Evolutionary conservation across 805 yeast species (phyloP).

Genomic region (Starmerella apicola): DNA sequence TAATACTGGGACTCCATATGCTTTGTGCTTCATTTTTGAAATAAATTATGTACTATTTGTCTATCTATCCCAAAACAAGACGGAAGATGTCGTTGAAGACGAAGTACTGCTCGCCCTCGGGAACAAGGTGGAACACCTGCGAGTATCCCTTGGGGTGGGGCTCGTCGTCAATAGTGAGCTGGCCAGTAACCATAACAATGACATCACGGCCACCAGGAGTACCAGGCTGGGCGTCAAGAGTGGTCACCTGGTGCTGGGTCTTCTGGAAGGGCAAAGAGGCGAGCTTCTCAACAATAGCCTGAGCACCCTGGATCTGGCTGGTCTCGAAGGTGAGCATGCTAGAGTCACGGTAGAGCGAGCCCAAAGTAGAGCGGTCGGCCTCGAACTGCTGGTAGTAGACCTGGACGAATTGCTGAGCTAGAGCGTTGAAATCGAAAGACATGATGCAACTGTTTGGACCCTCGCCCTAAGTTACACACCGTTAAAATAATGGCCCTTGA

Average conservation of each 20-base stretch:
- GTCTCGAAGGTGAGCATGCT: conserved; percentile 97
- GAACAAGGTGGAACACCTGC: conserved; percentile 92
- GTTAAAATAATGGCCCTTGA: background rate
- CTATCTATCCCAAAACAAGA: conserved; percentile 31
- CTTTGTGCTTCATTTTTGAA: too few species aligned
- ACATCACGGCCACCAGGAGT: conserved; percentile 79
- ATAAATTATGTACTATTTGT: too few species aligned
- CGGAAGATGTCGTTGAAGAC: conserved; percentile 96
- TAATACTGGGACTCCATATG: too few species aligned
- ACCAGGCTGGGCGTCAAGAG: conserved; percentile 96
- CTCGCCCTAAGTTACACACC: background rate
- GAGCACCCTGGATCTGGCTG: conserved; percentile 87
- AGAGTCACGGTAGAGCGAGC: conserved; percentile 88
- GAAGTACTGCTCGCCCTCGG: conserved; percentile 81
- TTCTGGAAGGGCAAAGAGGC: conserved; percentile 80
- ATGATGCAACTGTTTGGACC: conserved; percentile 4
- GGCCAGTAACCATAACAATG: conserved; percentile 95
- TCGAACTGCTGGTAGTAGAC: conserved; percentile 95
- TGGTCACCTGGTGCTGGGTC: conserved; percentile 85
- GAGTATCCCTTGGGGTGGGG: conserved; percentile 92
- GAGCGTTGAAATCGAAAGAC: conserved; percentile 25
- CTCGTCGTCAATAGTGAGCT: conserved; percentile 83
- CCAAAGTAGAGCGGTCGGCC: conserved; percentile 80
- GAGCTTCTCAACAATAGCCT: conserved; percentile 83
- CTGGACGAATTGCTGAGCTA: conserved; percentile 67